phyloP scores from a whole-genome alignment of 441 rosid genomes.

The Syzygium syzygioides region DNA sequence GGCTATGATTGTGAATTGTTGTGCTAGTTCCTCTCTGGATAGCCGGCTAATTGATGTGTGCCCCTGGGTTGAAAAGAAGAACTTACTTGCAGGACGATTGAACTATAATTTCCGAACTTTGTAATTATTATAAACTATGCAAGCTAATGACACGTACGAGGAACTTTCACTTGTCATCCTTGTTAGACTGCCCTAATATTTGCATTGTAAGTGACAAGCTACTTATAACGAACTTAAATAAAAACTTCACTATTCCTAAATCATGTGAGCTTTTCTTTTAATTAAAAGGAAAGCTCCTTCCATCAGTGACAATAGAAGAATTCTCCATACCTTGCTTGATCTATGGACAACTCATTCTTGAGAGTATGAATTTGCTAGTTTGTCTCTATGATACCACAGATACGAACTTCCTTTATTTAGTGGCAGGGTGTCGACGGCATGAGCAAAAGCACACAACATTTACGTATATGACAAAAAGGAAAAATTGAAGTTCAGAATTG shows the following conservation, averaged over 20 bases:
- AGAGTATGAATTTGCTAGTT: too few relatives aligned
- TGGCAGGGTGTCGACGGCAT: neutral
- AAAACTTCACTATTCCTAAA: neutral
- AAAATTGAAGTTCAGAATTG: neutral
- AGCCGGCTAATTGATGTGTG: neutral
- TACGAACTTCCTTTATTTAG: neutral
- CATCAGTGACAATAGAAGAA: neutral
- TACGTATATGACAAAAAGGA: neutral
- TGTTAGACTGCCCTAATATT: neutral
- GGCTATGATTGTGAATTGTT: neutral
- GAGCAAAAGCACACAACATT: neutral
- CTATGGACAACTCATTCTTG: too few relatives aligned
- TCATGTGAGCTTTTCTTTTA: neutral
- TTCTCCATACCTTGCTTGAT: neutral
- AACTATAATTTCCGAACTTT: neutral
- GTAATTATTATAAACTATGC: neutral
- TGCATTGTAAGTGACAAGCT: neutral
- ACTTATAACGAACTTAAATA: neutral
- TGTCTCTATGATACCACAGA: accelerated
- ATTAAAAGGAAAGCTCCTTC: neutral
- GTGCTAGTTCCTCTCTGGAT: neutral
- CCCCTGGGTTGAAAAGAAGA: neutral
- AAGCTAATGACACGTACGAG: neutral
- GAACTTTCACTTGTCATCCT: neutral
- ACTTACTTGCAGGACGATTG: neutral